Conservation (phyloP, 1,284 basidiomycete species). For the Golubevia pallescens region DNA sequence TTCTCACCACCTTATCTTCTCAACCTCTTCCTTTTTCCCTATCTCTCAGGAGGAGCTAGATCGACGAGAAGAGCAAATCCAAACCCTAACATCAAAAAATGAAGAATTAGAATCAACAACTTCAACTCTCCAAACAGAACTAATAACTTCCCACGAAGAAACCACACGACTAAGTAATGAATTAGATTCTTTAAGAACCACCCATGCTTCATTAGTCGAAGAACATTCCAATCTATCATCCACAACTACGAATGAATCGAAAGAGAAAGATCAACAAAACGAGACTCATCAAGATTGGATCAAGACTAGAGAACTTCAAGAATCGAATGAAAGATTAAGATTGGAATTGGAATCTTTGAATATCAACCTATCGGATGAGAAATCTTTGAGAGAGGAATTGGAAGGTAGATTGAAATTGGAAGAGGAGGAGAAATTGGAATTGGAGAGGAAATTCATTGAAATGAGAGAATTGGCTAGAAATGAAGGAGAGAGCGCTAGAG, state of each 20-base stretch:
- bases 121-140: conserved; percentile 23
- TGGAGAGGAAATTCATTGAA: not conserved
- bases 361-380: conserved; percentile 25
- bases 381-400: conserved; percentile 23
- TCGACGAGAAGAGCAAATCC: conserved; percentile 52
- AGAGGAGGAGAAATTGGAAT: conserved; percentile 14
- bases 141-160: conserved; percentile 31
- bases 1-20: not conserved
- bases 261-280: too few species aligned
- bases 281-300: not conserved
- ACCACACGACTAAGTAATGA: conserved; percentile 26
- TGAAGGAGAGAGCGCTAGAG: conserved; percentile 33
- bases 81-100: conserved; percentile 25
- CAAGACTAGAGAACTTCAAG: conserved; percentile 26
- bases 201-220: not conserved
- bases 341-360: conserved; percentile 36
- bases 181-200: conserved; percentile 24
- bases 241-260: too few species aligned
- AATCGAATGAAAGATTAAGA: conserved; percentile 33
- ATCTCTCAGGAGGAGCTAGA: conserved; percentile 48
- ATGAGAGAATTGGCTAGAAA: conserved; percentile 13
- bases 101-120: conserved; percentile 4
- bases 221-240: not conserved
- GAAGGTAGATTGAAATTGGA: conserved; percentile 16
- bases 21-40: not conserved